Evolutionary conservation across 73 alveolate species (phyloP).

Genomic region (Paramecium primaurelia): DNA sequence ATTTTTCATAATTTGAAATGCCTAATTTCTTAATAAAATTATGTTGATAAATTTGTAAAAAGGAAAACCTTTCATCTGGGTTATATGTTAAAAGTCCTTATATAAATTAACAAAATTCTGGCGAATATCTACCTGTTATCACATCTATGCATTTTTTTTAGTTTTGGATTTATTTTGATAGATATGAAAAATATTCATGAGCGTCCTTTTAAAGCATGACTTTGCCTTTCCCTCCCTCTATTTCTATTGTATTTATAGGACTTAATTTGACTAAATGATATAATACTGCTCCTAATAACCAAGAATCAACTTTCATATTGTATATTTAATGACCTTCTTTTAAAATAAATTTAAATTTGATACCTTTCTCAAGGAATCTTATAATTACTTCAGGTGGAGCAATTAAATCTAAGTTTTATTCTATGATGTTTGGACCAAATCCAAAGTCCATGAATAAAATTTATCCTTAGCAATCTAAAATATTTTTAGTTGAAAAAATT

Average conservation of each 20-base stretch:
- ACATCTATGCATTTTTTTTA: neutral
- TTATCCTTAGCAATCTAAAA: neutral
- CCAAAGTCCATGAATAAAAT: neutral
- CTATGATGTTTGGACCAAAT: neutral
- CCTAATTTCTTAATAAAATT: neutral
- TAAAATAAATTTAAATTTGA: neutral
- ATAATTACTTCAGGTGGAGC: neutral
- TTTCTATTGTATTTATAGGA: neutral
- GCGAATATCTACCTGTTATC: neutral
- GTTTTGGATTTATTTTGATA: neutral
- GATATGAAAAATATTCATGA: neutral
- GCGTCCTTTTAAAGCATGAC: neutral
- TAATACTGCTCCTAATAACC: slow-evolving; percentile 10
- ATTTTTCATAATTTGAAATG: neutral
- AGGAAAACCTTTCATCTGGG: neutral
- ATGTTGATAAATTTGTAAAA: neutral
- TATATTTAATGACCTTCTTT: neutral
- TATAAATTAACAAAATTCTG: neutral
- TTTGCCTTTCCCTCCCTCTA: neutral
- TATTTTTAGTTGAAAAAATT: neutral
- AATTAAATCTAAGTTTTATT: neutral
- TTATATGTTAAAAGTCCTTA: neutral
- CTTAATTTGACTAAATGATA: neutral
- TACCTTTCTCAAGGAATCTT: neutral
- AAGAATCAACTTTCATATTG: neutral